phyloP scores from a whole-genome alignment of 495 filamentous ascomycete genomes.

The Lasiosphaeria hispida region DNA sequence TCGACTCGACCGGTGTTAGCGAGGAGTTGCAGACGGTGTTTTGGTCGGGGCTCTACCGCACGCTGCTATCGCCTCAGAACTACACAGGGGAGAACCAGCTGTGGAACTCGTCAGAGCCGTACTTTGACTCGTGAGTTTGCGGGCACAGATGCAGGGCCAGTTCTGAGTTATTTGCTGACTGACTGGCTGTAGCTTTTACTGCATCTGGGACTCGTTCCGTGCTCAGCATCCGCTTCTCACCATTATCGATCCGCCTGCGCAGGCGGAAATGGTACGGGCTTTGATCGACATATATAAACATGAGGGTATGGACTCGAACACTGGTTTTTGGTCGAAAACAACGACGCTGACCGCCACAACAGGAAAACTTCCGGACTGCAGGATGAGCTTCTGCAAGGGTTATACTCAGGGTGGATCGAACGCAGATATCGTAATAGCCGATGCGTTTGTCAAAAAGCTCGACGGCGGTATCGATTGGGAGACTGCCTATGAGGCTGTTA shows the following conservation, averaged over 20 bases:
- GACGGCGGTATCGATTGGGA: conserved; percentile 60
- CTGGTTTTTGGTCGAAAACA: conserved; percentile 25
- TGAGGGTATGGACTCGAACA: conserved; percentile 47
- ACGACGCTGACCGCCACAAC: conserved; percentile 16
- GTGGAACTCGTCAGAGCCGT: conserved; percentile 70
- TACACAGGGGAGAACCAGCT: conserved; percentile 73
- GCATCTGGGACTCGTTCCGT: conserved; percentile 73
- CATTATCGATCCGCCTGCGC: conserved; percentile 61
- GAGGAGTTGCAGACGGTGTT: conserved; percentile 58
- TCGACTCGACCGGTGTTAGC: conserved; percentile 54
- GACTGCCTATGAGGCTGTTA: conserved; percentile 65
- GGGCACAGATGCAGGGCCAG: conserved; percentile 7
- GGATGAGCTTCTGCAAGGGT: conserved; percentile 63
- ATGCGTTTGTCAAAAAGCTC: conserved; percentile 66
- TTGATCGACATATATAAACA: conserved; percentile 68
- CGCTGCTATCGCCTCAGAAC: conserved; percentile 66
- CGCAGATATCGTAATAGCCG: conserved; percentile 66
- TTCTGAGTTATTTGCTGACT: conserved; percentile 17
- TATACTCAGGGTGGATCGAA: conserved; percentile 73
- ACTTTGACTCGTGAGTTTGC: conserved; percentile 60
- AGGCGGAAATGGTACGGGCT: conserved; percentile 65
- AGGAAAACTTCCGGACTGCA: conserved; percentile 57
- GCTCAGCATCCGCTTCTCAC: conserved; percentile 68
- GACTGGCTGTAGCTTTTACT: conserved; percentile 52
- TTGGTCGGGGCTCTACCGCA: conserved; percentile 66